Evolutionary conservation across 116 monocot genomes (phyloP).

Genomic region (Iris pallida): DNA sequence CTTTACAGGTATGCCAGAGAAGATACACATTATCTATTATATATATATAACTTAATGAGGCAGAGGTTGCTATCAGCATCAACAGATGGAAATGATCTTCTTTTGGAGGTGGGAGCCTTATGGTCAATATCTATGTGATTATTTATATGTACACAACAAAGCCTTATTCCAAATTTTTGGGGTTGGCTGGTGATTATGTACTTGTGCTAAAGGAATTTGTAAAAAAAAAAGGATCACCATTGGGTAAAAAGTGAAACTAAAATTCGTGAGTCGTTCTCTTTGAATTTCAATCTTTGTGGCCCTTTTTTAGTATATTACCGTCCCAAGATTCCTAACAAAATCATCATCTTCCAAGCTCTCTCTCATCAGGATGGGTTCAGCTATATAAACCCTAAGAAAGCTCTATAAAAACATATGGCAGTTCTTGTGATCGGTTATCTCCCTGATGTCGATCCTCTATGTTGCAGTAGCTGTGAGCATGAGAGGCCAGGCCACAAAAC

Average conservation of each 20-base stretch:
- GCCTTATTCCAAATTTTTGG: no score
- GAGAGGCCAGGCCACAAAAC: no score
- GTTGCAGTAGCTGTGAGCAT: no score
- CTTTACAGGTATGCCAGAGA: slow-evolving; percentile 87
- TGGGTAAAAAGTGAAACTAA: no score
- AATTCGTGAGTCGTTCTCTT: no score
- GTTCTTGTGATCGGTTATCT: no score
- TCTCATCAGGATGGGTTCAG: background rate
- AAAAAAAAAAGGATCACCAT: no score
- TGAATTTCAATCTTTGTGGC: background rate
- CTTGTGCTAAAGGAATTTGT: no score
- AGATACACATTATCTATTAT: slow-evolving; percentile 90
- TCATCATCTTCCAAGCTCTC: background rate
- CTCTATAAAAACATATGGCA: no score
- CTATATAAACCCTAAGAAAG: no score
- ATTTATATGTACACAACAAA: background rate
- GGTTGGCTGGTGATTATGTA: no score
- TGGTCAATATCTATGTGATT: background rate
- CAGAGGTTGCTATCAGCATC: slow-evolving; percentile 42
- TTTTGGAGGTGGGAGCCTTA: slow-evolving; percentile 48
- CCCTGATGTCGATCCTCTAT: no score
- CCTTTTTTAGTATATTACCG: background rate
- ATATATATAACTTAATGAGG: slow-evolving; percentile 90
- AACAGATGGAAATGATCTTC: slow-evolving; percentile 47
- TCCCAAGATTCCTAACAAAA: background rate